Percentiles rank a stretch among this genome's conserved stretches.
Evolutionary conservation across 148 eudicot genomes (phyloP).

Genomic region (Rhododendron kiyosumense): DNA sequence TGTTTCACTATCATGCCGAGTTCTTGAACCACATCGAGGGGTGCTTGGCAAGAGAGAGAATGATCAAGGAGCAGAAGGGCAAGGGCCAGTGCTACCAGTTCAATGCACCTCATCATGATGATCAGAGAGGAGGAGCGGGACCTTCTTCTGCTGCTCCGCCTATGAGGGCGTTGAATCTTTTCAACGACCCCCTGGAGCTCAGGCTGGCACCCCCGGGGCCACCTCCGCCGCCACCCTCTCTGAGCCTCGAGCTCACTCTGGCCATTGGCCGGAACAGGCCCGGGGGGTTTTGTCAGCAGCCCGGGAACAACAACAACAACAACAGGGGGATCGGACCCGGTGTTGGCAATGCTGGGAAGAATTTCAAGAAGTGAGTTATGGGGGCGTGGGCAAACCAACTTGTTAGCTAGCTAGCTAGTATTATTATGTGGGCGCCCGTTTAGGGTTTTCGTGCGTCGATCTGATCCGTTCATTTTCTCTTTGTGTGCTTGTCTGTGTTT

Average conservation of each 20-base stretch:
- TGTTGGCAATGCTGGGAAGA: neutral
- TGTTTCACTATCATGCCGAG: neutral
- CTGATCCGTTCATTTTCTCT: neutral
- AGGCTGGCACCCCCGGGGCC: neutral
- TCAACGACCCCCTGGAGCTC: neutral
- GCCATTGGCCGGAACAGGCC: neutral
- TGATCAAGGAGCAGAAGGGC: neutral
- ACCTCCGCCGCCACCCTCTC: neutral
- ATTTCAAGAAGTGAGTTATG: neutral
- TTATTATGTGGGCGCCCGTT: neutral
- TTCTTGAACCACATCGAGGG: neutral
- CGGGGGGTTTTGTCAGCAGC: neutral
- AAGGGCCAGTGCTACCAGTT: neutral
- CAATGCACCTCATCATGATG: neutral
- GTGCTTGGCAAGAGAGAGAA: neutral
- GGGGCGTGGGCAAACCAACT: neutral
- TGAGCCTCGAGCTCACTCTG: neutral
- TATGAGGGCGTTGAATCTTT: neutral
- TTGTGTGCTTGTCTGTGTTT: neutral
- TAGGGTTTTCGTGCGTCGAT: neutral
- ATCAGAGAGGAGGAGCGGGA: neutral
- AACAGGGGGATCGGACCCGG: neutral
- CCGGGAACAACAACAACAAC: neutral
- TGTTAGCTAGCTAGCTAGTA: neutral
- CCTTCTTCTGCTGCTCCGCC: neutral